phyloP scores from a whole-genome alignment of 306 rosid species.

The Luffa acutangula region DNA sequence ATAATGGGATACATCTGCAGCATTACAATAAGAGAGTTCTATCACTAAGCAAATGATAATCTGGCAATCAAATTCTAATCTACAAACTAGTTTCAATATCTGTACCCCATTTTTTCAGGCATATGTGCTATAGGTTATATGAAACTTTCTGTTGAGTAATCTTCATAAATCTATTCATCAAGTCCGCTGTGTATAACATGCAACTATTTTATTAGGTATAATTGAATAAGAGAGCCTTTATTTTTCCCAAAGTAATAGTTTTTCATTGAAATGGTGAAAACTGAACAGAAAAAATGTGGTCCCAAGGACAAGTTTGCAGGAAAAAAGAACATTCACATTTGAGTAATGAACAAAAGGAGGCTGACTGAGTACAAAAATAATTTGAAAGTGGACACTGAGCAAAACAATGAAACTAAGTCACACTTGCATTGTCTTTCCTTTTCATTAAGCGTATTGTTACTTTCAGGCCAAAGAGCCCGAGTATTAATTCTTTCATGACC shows the following conservation, averaged over 20 bases:
- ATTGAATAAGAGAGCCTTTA: not conserved
- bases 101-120: not conserved
- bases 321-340: too few species aligned
- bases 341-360: not conserved
- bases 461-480: not conserved
- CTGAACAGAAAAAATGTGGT: not conserved
- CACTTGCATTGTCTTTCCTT: not conserved
- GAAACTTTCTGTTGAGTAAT: not conserved
- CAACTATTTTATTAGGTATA: not conserved
- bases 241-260: not conserved
- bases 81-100: not conserved
- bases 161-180: not conserved
- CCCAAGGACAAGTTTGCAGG: not conserved
- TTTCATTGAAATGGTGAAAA: not conserved
- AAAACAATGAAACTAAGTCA: not conserved
- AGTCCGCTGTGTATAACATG: not conserved
- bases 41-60: not conserved
- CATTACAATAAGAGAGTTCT: not conserved
- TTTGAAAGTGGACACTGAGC: not conserved
- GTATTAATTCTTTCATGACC: not conserved
- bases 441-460: not conserved
- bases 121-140: not conserved
- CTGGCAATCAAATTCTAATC: not conserved
- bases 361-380: not conserved
- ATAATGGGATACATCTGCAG: constrained; percentile 52